Evolutionary conservation across 2,329 filamentous ascomycete species (phyloP), one percentile per base, ranked within the genome.

Genomic region (Albifimbria verrucaria): DNA sequence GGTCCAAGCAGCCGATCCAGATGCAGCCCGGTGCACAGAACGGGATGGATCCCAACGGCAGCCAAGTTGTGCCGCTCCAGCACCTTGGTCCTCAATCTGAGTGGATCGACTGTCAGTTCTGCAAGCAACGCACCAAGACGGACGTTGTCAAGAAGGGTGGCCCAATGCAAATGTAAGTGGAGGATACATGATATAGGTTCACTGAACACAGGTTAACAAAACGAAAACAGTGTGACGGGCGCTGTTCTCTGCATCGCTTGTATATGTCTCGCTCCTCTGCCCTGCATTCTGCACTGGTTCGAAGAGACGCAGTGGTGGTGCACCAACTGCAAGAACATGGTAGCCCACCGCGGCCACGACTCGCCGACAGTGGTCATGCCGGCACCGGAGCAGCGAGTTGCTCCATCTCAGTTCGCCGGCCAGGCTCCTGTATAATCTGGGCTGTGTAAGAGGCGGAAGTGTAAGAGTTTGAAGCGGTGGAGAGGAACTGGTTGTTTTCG

Each of bases 81-180:
- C 56, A 58, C 53, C 63, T 68, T 5, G 50, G 57, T 36, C 55
- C 61, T 9, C 15, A 46, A 12, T 61, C 65, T 7, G 57, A 66
- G 47, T 64, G 56, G 55, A 65, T 67, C 41, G 65, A 68, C 50
- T 68, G 66, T 44, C 66, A 65, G 1, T 68, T 66, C 49, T 68
- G 66, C 56, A 54, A 62, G 7, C 57, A 48, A 9, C 56, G 63
- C 28, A 60, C 64, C 4, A 53, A 53, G 54, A 65, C 62, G 2
- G 49, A 51, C 22, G 46, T 66, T 17, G 39, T 48, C 12, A 60
- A 57, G 11, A 58, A 63, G 12, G 65, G 66, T 12, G 60, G 55
- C 2, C 32, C 52, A 3, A 66, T 64, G 64, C 64, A 67, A 49
- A 51, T 60, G 64, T 66, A 51, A 54, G 58, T 56, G 24, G n/a